These are phyloP conservation scores for Pseudogymnoascus sp. DNA, from an alignment of 2,329 filamentous ascomycete species.

Conservation along the genomic window DNA sequence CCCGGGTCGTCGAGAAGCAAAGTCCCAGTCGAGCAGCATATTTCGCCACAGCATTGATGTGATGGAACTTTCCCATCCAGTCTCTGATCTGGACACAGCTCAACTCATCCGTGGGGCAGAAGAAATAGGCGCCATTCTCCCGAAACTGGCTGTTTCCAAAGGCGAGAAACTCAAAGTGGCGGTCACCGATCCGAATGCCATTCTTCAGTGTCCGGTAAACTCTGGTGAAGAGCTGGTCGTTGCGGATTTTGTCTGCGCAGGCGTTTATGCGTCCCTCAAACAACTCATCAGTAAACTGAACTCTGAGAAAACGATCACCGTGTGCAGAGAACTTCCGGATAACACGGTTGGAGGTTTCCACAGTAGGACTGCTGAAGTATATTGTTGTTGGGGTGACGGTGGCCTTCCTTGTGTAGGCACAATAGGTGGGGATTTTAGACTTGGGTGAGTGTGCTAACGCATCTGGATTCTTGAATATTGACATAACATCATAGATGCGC, in stretches of 20 bases:
- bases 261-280: conserved; percentile 29
- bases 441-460: conserved; percentile 41
- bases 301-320: conserved; percentile 75
- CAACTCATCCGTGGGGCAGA: conserved; percentile 60
- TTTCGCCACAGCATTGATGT: conserved; percentile 81
- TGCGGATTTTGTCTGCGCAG: conserved; percentile 41
- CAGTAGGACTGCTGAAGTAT: conserved; percentile 65
- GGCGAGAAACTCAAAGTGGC: conserved; percentile 81
- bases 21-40: conserved; percentile 85
- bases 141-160: conserved; percentile 94
- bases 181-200: conserved; percentile 75
- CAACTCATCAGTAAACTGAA: conserved; percentile 84
- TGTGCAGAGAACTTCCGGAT: conserved; percentile 61
- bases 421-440: conserved; percentile 60
- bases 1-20: conserved; percentile 88
- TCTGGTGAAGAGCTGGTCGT: conserved; percentile 66
- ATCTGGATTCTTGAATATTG: conserved; percentile 55
- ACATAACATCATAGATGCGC: conserved; percentile 61
- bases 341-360: conserved; percentile 85
- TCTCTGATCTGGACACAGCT: conserved; percentile 69
- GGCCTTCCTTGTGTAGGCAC: conserved; percentile 66
- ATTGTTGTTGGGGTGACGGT: conserved; percentile 79
- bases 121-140: conserved; percentile 89
- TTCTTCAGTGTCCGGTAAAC: conserved; percentile 64
- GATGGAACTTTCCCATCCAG: conserved; percentile 80